Conservation (phyloP, 768 basidiomycete species). For the Tricholoma matsutake region DNA sequence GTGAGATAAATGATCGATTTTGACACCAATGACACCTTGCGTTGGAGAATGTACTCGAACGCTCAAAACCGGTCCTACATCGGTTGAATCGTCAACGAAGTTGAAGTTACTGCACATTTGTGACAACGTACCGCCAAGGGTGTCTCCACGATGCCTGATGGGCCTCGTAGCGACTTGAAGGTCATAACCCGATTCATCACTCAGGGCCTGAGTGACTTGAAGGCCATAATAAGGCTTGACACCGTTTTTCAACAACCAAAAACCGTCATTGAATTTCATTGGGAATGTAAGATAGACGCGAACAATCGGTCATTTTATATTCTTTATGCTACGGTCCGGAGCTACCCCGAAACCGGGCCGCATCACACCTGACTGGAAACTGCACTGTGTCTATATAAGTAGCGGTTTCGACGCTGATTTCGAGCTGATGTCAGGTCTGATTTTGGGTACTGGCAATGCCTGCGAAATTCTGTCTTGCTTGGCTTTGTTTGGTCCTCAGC, state of each 20-base stretch:
- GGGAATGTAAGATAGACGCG: slow-evolving; percentile 27
- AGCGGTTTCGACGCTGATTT: too few relatives aligned
- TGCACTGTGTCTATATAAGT: too few relatives aligned
- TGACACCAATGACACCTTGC: slow-evolving; percentile 53
- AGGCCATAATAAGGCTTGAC: slow-evolving; percentile 60
- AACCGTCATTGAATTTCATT: slow-evolving; percentile 76
- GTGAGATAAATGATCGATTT: slow-evolving; percentile 52
- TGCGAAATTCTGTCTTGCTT: too few relatives aligned
- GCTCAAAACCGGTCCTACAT: slow-evolving; percentile 46
- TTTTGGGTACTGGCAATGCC: too few relatives aligned
- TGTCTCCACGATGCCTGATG: slow-evolving; percentile 62
- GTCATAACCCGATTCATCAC: slow-evolving; percentile 46
- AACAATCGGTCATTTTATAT: too few relatives aligned
- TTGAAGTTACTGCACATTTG: neutral
- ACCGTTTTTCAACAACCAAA: slow-evolving; percentile 64
- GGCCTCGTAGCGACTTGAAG: slow-evolving; percentile 60
- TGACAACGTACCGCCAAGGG: slow-evolving; percentile 45
- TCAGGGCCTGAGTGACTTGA: slow-evolving; percentile 51
- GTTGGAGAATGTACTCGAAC: slow-evolving; percentile 53
- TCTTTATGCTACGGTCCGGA: too few relatives aligned
- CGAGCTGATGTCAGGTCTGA: too few relatives aligned
- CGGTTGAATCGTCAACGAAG: slow-evolving; percentile 12
- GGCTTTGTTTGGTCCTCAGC: too few relatives aligned
- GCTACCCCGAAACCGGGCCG: too few relatives aligned
- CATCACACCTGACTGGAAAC: too few relatives aligned